Conservation (phyloP, 352 stramenopile species). For the Globisporangium alternatum region DNA sequence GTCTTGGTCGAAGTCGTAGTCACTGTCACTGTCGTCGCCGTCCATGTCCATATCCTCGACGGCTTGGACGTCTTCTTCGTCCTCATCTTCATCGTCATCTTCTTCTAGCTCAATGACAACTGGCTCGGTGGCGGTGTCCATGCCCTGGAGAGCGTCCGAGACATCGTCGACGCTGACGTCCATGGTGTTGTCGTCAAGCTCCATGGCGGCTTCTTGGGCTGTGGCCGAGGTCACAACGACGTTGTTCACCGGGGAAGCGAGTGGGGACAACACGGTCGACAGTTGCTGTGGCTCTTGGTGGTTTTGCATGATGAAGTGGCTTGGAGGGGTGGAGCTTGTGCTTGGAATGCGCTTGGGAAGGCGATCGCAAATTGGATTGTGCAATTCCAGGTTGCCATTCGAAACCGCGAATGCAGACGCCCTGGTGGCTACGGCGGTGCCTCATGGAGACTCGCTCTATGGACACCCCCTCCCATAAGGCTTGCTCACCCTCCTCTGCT, state of each 20-base stretch:
- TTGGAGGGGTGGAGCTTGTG: neutral
- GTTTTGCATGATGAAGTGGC: neutral
- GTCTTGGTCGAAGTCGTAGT: slow-evolving; percentile 17
- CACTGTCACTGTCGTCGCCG: slow-evolving; percentile 8
- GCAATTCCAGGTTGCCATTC: neutral
- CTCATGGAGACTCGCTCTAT: neutral
- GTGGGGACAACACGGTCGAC: neutral
- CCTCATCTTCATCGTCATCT: neutral
- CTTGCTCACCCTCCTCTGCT: neutral
- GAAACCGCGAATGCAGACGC: neutral
- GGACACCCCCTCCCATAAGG: neutral
- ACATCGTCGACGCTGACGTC: slow-evolving; percentile 9
- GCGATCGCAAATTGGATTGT: slow-evolving; percentile 10
- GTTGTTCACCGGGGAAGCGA: neutral
- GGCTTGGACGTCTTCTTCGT: neutral
- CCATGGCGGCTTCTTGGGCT: neutral
- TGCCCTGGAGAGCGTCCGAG: neutral
- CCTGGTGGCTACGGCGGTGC: neutral
- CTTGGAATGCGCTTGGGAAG: neutral
- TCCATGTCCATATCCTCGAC: slow-evolving; percentile 9
- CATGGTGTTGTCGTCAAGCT: slow-evolving; percentile 2
- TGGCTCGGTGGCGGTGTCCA: neutral
- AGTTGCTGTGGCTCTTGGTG: slow-evolving; percentile 1
- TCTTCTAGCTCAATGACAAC: neutral
- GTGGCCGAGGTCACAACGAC: neutral